Evolutionary conservation across 106 monocot genomes (phyloP).

Genomic region (Acorus calamus): DNA sequence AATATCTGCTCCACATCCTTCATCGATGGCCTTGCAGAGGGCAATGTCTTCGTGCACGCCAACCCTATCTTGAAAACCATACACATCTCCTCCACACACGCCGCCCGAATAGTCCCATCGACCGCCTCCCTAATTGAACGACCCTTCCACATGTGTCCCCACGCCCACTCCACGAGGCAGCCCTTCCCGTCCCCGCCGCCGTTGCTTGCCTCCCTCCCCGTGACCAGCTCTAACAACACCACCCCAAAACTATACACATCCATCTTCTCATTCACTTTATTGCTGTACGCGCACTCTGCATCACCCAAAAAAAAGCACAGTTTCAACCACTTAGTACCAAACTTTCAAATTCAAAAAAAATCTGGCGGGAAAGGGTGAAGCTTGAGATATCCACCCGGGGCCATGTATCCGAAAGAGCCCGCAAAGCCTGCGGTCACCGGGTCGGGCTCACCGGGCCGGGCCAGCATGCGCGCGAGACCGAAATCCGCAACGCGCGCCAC

Average conservation of each 20-base stretch:
- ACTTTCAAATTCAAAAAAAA: not conserved
- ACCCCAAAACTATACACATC: constrained; percentile 37
- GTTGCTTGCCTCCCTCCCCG: constrained; percentile 12
- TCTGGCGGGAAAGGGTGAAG: not conserved
- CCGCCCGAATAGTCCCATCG: no score
- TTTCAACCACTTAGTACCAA: no score
- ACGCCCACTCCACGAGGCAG: not conserved
- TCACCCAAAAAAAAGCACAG: no score
- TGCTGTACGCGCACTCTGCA: constrained; percentile 12
- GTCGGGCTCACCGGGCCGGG: constrained; percentile 33
- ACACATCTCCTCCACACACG: constrained; percentile 22
- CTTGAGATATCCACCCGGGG: constrained; percentile 39
- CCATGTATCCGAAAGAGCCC: constrained; percentile 74
- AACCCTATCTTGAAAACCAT: constrained; percentile 7
- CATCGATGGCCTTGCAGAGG: no score
- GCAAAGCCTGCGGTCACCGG: constrained; percentile 24
- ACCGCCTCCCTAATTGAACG: no score
- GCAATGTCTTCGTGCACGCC: no score
- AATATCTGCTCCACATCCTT: no score
- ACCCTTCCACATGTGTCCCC: not conserved
- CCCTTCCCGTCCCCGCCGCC: not conserved
- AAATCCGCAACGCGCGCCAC: constrained; percentile 49
- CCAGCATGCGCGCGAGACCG: constrained; percentile 38
- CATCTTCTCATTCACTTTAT: constrained; percentile 23
- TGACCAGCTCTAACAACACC: constrained; percentile 24